phyloP scores from a whole-genome alignment of 2,329 filamentous ascomycete genomes.

The Penicillium sp. region DNA sequence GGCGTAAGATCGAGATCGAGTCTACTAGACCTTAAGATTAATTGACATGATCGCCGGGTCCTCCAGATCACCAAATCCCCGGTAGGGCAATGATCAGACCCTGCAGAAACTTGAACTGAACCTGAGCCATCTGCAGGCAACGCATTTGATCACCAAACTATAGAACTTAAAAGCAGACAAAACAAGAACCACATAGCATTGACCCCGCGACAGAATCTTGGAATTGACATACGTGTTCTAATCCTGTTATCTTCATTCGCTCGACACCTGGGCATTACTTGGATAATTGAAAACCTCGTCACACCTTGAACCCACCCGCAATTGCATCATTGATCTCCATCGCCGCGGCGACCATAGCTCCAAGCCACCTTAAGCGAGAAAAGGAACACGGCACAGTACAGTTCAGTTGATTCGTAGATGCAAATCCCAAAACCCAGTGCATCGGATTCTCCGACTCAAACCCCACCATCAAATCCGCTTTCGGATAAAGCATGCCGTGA shows the following conservation, averaged over 20 bases:
- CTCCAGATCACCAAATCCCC: not conserved
- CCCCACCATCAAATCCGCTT: not conserved
- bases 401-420: no score
- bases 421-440: not conserved
- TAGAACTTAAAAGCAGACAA: constrained; percentile 1
- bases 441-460: not conserved
- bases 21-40: no score
- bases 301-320: not conserved
- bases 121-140: not conserved
- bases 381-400: not conserved
- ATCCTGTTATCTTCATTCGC: not conserved
- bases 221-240: not conserved
- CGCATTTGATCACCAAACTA: constrained; percentile 4
- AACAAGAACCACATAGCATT: not conserved
- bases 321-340: not conserved
- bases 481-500: not conserved
- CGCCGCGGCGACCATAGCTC: not conserved
- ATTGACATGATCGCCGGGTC: not conserved
- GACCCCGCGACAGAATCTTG: not conserved
- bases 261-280: no score
- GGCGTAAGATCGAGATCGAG: not conserved
- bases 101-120: not conserved
- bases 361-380: no score
- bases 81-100: constrained; percentile 1
- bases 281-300: no score